These are phyloP conservation scores for Lyophyllum decastes DNA, from an alignment of 768 basidiomycete genomes.

Conservation along the genomic window DNA sequence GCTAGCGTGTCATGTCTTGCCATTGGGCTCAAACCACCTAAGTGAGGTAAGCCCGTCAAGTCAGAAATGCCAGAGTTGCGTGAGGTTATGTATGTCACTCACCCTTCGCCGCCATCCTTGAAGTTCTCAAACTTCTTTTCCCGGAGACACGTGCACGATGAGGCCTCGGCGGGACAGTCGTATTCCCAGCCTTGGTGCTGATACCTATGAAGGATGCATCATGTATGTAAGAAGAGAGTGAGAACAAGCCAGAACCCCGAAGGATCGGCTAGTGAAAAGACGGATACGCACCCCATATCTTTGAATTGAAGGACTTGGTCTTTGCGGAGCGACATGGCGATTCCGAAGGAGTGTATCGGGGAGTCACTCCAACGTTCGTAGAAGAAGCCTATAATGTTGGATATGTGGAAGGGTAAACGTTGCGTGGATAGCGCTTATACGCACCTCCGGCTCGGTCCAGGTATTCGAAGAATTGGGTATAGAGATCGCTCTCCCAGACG, in stretches of 20 bases:
- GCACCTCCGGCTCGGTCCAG: constrained; percentile 26
- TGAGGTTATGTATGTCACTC: background rate
- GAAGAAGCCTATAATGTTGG: constrained; percentile 24
- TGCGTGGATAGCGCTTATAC: background rate
- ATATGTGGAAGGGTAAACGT: background rate
- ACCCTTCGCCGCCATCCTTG: constrained; percentile 12
- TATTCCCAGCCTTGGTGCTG: constrained; percentile 30
- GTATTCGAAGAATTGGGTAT: constrained; percentile 25
- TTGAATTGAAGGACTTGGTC: constrained; percentile 28
- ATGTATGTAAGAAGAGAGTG: too few relatives aligned
- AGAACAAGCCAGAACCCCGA: too few relatives aligned
- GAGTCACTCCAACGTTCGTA: constrained; percentile 32
- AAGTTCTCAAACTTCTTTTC: constrained; percentile 18
- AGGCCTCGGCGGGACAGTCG: constrained; percentile 21
- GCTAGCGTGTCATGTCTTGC: too few relatives aligned
- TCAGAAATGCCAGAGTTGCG: too few relatives aligned
- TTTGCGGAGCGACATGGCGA: constrained; percentile 28
- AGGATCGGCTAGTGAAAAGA: background rate
- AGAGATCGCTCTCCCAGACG: constrained; percentile 26
- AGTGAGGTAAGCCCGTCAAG: too few relatives aligned
- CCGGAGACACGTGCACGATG: constrained; percentile 24
- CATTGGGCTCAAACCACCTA: too few relatives aligned
- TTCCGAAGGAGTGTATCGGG: constrained; percentile 28
- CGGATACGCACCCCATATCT: constrained; percentile 22
- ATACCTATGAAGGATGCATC: constrained; percentile 16